Base-by-base conservation (phyloP, 148 eudicot species). In the Drosera capensis region DNA sequence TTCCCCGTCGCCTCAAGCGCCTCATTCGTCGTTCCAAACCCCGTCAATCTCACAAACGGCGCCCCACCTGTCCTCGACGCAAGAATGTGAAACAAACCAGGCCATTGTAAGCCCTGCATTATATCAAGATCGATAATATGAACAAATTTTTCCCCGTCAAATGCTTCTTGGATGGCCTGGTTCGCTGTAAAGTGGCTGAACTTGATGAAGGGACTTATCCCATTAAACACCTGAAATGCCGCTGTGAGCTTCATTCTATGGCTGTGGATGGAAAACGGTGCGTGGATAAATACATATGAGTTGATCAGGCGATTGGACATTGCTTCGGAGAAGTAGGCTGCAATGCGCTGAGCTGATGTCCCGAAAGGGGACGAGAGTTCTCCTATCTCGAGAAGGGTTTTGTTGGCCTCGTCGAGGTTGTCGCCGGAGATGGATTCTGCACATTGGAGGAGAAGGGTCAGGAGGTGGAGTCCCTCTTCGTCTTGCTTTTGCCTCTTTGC, bases 21-120 rank as follows among this genome's bases (percentile, higher is more conserved):
- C 25, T 90, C 95, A 11, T 60, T 36, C 0, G 88, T 78, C 5
- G 67, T 71, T 8, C 99, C 99, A 3, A 90, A 53, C 17, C 99
- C 99, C 0, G 99, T 90, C 0, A 90, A 65, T 20, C 95, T 58
- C 0, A 90, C 95, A 1, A 55, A 70, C 0, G 95, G 95, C 1
- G 95, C 78, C 1, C 95, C 95, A 2, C 93, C 94, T 0, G 99
- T 86, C 29, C 93, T 46, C 0, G 99, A 90, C 0, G 95, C 99
- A 15, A 90, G 49, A 25, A 90, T 76, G 25, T 90, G 99, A 18
- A 90, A 90, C 2, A 90, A 52, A 0, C 99, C 99, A 0, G 99
- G 99, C 99, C 99, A 90, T 18, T 90, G 99, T 0, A 90, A 52
- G 1, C 99, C 99, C 25, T 90, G 95, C 99, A 90, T 90, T 28